Evolutionary conservation across 768 basidiomycete genomes (phyloP).

Genomic region (Coprinopsis strossmayeri): DNA sequence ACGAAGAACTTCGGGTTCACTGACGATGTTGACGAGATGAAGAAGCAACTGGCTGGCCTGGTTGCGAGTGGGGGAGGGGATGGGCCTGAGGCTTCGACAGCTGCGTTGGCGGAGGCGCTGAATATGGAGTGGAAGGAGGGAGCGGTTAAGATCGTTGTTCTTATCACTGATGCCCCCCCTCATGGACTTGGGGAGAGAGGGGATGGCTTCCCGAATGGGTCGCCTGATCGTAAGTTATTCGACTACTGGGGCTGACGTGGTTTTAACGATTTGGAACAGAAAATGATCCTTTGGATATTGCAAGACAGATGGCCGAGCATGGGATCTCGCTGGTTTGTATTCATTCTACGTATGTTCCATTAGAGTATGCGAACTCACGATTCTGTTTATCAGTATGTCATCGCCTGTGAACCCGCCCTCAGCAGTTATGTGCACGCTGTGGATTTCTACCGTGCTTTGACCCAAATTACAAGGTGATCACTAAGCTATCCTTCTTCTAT

Average conservation of each 20-base stretch:
- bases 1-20: constrained; percentile 46
- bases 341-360: neutral
- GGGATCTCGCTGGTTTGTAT: constrained; percentile 44
- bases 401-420: constrained; percentile 47
- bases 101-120: constrained; percentile 42
- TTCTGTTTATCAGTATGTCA: constrained; percentile 39
- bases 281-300: constrained; percentile 24
- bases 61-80: constrained; percentile 42
- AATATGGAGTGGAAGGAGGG: constrained; percentile 42
- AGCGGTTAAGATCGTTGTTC: constrained; percentile 46
- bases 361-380: no score
- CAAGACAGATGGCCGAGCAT: constrained; percentile 38
- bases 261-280: constrained; percentile 11
- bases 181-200: constrained; percentile 52
- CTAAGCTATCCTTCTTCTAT: neutral
- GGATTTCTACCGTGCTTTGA: constrained; percentile 24
- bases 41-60: constrained; percentile 34
- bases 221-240: constrained; percentile 23
- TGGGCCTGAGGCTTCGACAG: constrained; percentile 53
- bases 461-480: constrained; percentile 18
- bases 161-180: constrained; percentile 54
- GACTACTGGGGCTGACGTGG: neutral
- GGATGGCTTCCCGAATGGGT: constrained; percentile 30
- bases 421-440: constrained; percentile 21
- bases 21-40: constrained; percentile 36